Conservation (phyloP, 2,329 filamentous ascomycete genomes). For the Hymenotorrendiella dingleyae region DNA sequence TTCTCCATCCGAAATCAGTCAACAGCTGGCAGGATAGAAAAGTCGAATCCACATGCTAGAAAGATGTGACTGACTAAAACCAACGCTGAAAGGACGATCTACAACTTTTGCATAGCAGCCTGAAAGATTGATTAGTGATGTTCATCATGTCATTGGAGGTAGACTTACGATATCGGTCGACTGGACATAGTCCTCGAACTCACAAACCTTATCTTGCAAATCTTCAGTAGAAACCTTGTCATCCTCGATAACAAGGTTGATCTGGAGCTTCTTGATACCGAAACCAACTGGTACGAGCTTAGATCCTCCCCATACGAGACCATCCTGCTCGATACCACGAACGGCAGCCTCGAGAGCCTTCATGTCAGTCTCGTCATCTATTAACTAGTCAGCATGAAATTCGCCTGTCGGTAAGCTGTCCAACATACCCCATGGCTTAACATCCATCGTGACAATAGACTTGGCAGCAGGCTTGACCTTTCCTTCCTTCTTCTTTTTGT, state of each 20-base stretch:
- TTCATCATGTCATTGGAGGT: neutral
- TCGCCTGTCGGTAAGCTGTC: neutral
- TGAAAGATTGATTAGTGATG: constrained; percentile 25
- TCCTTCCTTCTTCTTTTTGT: constrained; percentile 93
- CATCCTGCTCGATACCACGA: constrained; percentile 80
- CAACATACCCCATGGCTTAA: constrained; percentile 96
- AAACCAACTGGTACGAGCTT: constrained; percentile 87
- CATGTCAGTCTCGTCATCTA: constrained; percentile 93
- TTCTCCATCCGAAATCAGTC: constrained; percentile 15
- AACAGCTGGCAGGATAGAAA: constrained; percentile 20
- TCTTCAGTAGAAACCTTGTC: constrained; percentile 88
- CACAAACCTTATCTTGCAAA: constrained; percentile 79
- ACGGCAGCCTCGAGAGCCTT: constrained; percentile 73
- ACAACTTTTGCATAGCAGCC: constrained; percentile 88
- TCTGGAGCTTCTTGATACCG: constrained; percentile 99
- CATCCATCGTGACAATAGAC: constrained; percentile 90
- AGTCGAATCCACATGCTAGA: constrained; percentile 23
- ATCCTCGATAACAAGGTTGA: constrained; percentile 96
- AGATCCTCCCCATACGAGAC: constrained; percentile 91
- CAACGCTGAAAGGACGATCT: constrained; percentile 36
- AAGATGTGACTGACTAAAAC: constrained; percentile 13
- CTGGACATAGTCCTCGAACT: constrained; percentile 92
- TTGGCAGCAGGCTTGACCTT: constrained; percentile 92
- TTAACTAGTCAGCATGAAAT: constrained; percentile 18
- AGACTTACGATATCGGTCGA: constrained; percentile 71